Evolutionary conservation across 345 rosid species (phyloP), one percentile per base, ranked within the genome.

Genomic region (Capsella bursapastoris): DNA sequence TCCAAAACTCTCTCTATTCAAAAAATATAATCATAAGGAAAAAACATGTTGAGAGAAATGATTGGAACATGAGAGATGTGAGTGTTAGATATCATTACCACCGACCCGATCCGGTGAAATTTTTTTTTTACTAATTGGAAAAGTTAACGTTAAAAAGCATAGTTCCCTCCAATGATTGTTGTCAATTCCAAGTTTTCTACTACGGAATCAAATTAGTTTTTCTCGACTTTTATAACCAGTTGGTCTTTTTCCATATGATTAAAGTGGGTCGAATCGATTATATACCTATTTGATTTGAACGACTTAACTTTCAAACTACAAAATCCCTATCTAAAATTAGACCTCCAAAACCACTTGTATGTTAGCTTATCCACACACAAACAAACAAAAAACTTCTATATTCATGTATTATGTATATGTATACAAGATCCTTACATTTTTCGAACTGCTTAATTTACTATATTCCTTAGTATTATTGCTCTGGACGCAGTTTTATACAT

Each of bases 241-340:
- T 76, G 66, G 75, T 76, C 75, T 76, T 70, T 70, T 56, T 76
- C 66, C 53, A 47, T 70, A 76, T 76, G 75, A 69, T 69, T 76
- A 76, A 69, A 62, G 79, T 76, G 56, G 49, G 69, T 34, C 25
- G 25, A 22, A 1, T 62, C 37, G 47, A 40, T 22, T 22, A 22
- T 22, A 59, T 37, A 51, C 52, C 35, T 50, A 68, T 68, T 68
- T 68, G 63, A 75, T 69, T 75, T 53, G 58, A 69, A 61, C 50
- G 51, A 69, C 45, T 76, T 8, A 60, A 68, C 49, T 68, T 75
- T 60, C 48, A 60, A 68, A 68, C 74, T 22, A 52, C 44, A 66
- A 15, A 22, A 57, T 66, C 72, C 32, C 66, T 15, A 37, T 66
- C 58, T 37, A 18, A 58, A 15, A 38, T 74, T 66, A 38, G 53